Evolutionary conservation across 371 early-diverging fungal genomes (phyloP).

Genomic region (Phascolomyces articulosus): DNA sequence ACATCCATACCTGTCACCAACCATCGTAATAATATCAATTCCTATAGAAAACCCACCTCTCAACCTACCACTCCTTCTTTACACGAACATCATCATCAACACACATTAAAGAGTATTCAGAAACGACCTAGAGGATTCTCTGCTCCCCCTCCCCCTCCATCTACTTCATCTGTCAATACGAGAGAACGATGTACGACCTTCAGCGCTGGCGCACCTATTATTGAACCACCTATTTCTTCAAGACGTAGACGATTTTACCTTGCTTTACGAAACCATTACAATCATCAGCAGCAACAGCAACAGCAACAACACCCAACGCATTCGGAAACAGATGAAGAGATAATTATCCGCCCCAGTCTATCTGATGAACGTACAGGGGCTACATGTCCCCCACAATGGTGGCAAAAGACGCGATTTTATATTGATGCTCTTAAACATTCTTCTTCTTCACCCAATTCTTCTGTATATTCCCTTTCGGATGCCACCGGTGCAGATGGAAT

Average conservation of each 20-base stretch:
- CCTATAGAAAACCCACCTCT: neutral
- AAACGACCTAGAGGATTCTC: neutral
- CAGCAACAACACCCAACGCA: too few species aligned
- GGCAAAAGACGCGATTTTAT: constrained; percentile 23
- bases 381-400: constrained; percentile 25
- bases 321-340: constrained; percentile 1
- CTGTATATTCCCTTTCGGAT: neutral
- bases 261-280: neutral
- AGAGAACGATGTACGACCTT: constrained; percentile 9
- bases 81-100: neutral
- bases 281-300: neutral
- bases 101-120: too few species aligned
- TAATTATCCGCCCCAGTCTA: constrained; percentile 11
- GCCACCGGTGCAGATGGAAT: neutral
- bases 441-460: constrained; percentile 2
- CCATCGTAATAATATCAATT: neutral
- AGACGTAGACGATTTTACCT: neutral
- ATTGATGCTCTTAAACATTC: constrained; percentile 10
- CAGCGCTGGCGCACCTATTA: neutral
- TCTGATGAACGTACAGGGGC: constrained; percentile 18
- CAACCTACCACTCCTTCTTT: neutral
- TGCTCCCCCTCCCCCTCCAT: neutral
- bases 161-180: neutral
- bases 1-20: neutral
- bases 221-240: neutral